A percentile compares a stretch with the other conserved stretches of the same genome.
phyloP scores from a whole-genome alignment of 108 stramenopile genomes.

The Fragilaria crotonensis region DNA sequence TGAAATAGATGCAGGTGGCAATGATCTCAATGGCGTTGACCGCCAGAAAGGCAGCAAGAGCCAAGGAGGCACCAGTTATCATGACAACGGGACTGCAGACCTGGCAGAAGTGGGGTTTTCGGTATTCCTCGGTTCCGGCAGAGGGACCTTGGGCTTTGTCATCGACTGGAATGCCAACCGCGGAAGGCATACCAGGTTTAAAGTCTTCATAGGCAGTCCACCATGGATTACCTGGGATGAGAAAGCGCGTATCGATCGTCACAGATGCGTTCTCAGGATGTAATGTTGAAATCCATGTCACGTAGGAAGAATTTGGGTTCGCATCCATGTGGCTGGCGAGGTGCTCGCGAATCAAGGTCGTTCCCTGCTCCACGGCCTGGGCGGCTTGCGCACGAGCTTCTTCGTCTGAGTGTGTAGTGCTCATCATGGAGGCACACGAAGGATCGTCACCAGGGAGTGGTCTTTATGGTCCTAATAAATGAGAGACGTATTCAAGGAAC shows the following conservation, averaged over 20 bases:
- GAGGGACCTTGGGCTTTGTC: not conserved
- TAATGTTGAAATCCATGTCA: slow-evolving; percentile 28
- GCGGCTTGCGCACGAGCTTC: too few species aligned
- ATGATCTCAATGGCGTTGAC: slow-evolving; percentile 6
- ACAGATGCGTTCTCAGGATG: slow-evolving; percentile 38
- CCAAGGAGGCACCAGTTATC: not conserved
- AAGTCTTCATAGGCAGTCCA: slow-evolving; percentile 24
- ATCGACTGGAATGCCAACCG: slow-evolving; percentile 11
- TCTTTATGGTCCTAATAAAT: too few species aligned
- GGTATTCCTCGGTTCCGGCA: not conserved
- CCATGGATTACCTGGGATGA: slow-evolving; percentile 34
- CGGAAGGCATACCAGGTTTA: slow-evolving; percentile 14
- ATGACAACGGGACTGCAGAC: slow-evolving; percentile 10
- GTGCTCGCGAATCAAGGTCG: slow-evolving; percentile 5
- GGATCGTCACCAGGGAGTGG: too few species aligned
- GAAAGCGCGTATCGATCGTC: slow-evolving; percentile 19
- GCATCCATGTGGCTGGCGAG: not conserved
- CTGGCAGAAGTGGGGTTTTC: slow-evolving; percentile 2
- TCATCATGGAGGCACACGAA: too few species aligned
- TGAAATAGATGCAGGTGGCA: not conserved
- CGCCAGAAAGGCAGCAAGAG: not conserved
- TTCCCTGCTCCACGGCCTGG: not conserved
- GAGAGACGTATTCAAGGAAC: too few species aligned
- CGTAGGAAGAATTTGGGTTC: slow-evolving; percentile 4
- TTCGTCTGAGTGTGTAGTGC: too few species aligned